These are phyloP conservation scores for Tuber aestivum DNA, from an alignment of 495 filamentous ascomycete genomes.

Conservation along the genomic window DNA sequence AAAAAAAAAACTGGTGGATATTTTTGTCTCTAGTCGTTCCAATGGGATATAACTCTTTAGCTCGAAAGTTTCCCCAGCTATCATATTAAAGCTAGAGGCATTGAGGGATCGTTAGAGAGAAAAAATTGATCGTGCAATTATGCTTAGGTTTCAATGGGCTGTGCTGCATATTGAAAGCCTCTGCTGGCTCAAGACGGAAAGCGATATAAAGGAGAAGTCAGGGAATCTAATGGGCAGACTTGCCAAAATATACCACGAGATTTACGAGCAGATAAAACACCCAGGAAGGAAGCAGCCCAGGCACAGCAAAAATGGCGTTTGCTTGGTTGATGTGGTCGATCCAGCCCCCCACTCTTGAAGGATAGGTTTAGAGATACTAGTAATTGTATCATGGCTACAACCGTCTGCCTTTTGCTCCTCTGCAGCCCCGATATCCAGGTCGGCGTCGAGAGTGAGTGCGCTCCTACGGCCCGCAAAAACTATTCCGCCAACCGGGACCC, in stretches of 20 bases:
- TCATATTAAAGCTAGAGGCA: constrained; percentile 21
- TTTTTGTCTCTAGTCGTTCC: constrained; percentile 31
- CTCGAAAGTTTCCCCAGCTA: constrained; percentile 17
- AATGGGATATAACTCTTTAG: constrained; percentile 19
- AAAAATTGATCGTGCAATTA: constrained; percentile 19
- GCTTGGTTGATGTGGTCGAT: constrained; percentile 22
- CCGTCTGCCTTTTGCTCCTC: constrained; percentile 13
- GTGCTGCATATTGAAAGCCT: constrained; percentile 23
- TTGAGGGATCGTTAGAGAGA: constrained; percentile 10
- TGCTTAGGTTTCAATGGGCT: constrained; percentile 26
- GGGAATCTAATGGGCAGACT: constrained; percentile 9
- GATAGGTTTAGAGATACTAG: not conserved
- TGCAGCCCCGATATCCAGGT: not conserved
- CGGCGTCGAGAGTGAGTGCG: not conserved
- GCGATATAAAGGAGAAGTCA: constrained; percentile 3
- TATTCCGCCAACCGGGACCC: not conserved
- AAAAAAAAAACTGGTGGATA: constrained; percentile 17
- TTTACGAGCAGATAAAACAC: constrained; percentile 6
- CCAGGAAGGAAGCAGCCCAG: not conserved
- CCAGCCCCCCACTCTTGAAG: not conserved
- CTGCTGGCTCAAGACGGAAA: not conserved
- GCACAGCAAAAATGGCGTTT: constrained; percentile 8
- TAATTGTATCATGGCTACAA: constrained; percentile 15
- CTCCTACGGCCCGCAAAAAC: not conserved
- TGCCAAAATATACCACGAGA: constrained; percentile 12